phyloP scores from a whole-genome alignment of 257 asterid species.

The Ilex aquifolium region DNA sequence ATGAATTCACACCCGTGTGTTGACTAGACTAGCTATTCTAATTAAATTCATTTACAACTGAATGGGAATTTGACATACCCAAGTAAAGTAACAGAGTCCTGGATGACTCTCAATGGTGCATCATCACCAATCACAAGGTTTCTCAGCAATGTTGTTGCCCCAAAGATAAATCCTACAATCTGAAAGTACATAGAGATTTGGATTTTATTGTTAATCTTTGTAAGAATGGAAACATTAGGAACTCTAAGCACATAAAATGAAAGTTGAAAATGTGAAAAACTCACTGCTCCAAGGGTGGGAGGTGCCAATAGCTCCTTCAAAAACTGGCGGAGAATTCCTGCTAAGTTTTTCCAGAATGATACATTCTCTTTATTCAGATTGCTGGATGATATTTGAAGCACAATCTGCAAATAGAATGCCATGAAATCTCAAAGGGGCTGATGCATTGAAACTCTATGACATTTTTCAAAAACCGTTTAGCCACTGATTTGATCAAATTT shows the following conservation, averaged over 20 bases:
- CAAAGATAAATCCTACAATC: constrained; percentile 65
- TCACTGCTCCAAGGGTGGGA: constrained; percentile 68
- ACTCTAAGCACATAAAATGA: background rate
- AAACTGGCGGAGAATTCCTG: constrained; percentile 34
- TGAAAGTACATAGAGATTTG: constrained; percentile 11
- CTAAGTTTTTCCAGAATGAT: constrained; percentile 22
- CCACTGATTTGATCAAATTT: too few species aligned
- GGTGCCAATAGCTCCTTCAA: constrained; percentile 69
- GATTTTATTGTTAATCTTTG: too few species aligned
- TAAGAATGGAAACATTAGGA: too few species aligned
- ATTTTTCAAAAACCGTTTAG: too few species aligned
- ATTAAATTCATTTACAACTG: background rate
- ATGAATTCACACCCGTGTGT: too few species aligned
- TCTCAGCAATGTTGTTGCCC: constrained; percentile 58
- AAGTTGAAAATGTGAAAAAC: constrained; percentile 6
- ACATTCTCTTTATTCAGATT: constrained; percentile 13
- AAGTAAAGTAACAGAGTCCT: constrained; percentile 51
- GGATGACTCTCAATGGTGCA: constrained; percentile 71
- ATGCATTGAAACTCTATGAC: too few species aligned
- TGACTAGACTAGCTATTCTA: background rate
- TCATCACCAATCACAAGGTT: constrained; percentile 56
- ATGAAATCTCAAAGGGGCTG: too few species aligned
- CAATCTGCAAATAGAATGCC: background rate
- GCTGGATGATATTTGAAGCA: constrained; percentile 6
- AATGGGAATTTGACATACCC: constrained; percentile 38